Base-by-base conservation (phyloP, 2,329 filamentous ascomycete genomes). In the Arthrobotrys sphaeroides region DNA sequence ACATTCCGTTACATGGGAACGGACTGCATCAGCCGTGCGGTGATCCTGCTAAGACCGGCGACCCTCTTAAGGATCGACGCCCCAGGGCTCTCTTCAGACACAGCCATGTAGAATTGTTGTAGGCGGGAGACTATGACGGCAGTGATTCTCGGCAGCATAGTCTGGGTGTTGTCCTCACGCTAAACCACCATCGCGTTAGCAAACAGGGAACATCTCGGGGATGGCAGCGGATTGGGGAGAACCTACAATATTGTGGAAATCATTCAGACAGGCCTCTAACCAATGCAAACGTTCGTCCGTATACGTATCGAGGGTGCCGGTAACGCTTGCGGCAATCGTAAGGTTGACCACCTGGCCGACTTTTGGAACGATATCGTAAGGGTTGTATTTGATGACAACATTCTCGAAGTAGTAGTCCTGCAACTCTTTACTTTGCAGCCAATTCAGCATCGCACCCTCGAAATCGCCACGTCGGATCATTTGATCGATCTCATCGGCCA, bases 271-370 rank as follows among this genome's bases (percentile, higher is more conserved):
- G 18, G 78, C 75, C 60, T 80, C 80, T 55, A 80, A 76, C 80
- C 78, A 80, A 51, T 57, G 78, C 40, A 80, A 66, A 28, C 79
- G 78, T 51, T 79, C 79, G 40, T 70, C 79, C 36, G 77, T 69
- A 65, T 81, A 81, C 18, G 77, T 57, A n/a, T 80, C 85, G 49
- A 91, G 82, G 45, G 88, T 85, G 79, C 88, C 85, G 36, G 87
- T 87, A 65, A 91, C 85, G 5, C 88, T 89, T 22, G 89, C 88
- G 64, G 88, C 88, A 40, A 90, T 86, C 0, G 89, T 90, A 51
- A 91, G 84, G 18, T 89, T 84, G 60, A 91, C 85, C 18, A 91
- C 84, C 16, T 88, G 87, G 53, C 87, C 88, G 59, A 91, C 81
- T 31, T 85, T 85, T 68, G 85, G 85, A 72, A 90, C 84, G 76